Percentiles rank a stretch among this genome's conserved stretches.
phyloP scores from a whole-genome alignment of 2,329 filamentous ascomycete genomes.

The Rhexocercosporidium sp. region DNA sequence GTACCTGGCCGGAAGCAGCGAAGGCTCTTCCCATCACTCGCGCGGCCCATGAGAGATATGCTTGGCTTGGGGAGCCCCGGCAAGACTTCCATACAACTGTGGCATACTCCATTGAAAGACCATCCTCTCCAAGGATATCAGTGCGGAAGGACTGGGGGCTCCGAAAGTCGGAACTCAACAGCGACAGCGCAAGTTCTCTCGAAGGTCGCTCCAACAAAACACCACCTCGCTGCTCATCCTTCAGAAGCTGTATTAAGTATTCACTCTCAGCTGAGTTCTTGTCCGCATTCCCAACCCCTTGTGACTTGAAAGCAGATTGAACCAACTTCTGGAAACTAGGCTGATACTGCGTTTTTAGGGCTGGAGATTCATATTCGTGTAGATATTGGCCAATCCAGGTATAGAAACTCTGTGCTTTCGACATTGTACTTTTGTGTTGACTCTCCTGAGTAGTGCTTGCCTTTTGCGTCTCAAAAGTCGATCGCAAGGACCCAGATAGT shows the following conservation, averaged over 20 bases:
- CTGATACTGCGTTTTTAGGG: constrained; percentile 48
- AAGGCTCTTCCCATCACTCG: constrained; percentile 84
- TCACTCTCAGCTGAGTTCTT: constrained; percentile 77
- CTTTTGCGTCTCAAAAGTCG: constrained; percentile 76
- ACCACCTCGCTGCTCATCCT: constrained; percentile 67
- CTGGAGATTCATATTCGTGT: constrained; percentile 59
- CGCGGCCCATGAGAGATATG: constrained; percentile 85
- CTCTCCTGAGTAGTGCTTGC: constrained; percentile 84
- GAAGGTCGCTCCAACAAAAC: constrained; percentile 74
- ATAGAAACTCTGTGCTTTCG: constrained; percentile 77
- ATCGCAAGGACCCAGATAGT: constrained; percentile 76
- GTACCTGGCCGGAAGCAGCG: constrained; percentile 73
- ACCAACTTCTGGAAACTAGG: constrained; percentile 70
- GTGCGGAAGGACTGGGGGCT: constrained; percentile 60
- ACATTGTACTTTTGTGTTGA: constrained; percentile 78
- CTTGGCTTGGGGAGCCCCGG: constrained; percentile 63
- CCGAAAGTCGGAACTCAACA: constrained; percentile 78
- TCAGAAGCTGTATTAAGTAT: constrained; percentile 78
- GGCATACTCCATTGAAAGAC: constrained; percentile 64
- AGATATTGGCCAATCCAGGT: constrained; percentile 78
- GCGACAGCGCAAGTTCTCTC: constrained; percentile 70
- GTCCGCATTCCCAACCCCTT: constrained; percentile 70
- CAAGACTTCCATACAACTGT: constrained; percentile 79
- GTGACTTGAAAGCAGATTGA: constrained; percentile 69
- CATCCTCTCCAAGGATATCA: constrained; percentile 74